phyloP scores from a whole-genome alignment of 2,329 filamentous ascomycete genomes.

The Talaromyces funiculosus region DNA sequence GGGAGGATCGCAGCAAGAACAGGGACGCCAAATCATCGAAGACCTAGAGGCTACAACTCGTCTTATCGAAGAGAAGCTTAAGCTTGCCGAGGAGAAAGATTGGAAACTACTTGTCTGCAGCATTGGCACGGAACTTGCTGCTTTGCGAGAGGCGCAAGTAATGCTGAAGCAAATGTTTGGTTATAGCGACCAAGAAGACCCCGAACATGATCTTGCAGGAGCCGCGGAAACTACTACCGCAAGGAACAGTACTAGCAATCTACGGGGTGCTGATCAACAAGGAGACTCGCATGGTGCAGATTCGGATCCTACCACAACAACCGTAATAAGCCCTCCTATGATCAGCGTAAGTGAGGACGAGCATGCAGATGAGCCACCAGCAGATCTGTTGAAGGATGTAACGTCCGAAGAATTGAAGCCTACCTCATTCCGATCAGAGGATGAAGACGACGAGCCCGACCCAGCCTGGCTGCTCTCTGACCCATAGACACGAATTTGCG shows the following conservation, averaged over 20 bases:
- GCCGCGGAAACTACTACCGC: slow-evolving; percentile 11
- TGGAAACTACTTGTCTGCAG: slow-evolving; percentile 60
- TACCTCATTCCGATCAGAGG: slow-evolving; percentile 27
- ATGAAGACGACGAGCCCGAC: slow-evolving; percentile 41
- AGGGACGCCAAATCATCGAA: slow-evolving; percentile 31
- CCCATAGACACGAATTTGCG: slow-evolving; percentile 10
- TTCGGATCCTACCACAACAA: not conserved
- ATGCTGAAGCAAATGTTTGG: slow-evolving; percentile 33
- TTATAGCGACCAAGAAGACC: not conserved
- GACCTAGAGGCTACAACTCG: slow-evolving; percentile 45
- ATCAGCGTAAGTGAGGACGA: slow-evolving; percentile 17
- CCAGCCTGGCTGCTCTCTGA: slow-evolving; percentile 39
- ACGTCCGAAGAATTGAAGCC: slow-evolving; percentile 18
- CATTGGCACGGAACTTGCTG: slow-evolving; percentile 58
- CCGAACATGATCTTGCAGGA: slow-evolving; percentile 11
- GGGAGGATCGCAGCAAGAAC: slow-evolving; percentile 20
- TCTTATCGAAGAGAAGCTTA: slow-evolving; percentile 46
- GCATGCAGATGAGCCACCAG: slow-evolving; percentile 31
- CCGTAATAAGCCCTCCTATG: not conserved
- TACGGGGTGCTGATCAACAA: not conserved
- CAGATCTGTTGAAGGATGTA: slow-evolving; percentile 31
- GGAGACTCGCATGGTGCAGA: not conserved
- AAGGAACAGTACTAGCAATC: not conserved
- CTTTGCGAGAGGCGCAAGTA: slow-evolving; percentile 38
- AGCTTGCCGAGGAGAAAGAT: slow-evolving; percentile 47